phyloP scores from a whole-genome alignment of 805 yeast species.

The Spathaspora gorwiae region DNA sequence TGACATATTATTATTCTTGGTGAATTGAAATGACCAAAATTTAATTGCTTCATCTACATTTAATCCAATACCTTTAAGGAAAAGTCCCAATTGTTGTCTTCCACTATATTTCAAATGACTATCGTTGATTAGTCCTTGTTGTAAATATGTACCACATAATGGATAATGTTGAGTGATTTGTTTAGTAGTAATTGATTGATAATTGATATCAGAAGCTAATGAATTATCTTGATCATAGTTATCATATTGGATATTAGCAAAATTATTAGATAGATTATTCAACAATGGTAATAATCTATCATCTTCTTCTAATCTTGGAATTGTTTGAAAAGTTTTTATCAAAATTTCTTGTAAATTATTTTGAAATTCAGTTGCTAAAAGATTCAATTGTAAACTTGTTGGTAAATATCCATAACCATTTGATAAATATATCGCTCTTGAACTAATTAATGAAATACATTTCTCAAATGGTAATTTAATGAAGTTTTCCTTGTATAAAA shows the following conservation, averaged over 20 bases:
- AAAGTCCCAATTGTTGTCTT: constrained; percentile 79
- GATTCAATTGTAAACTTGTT: constrained; percentile 66
- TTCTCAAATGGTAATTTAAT: constrained; percentile 85
- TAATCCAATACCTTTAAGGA: constrained; percentile 86
- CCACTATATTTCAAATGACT: constrained; percentile 80
- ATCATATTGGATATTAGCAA: constrained; percentile 47
- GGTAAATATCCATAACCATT: constrained; percentile 84
- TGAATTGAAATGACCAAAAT: constrained; percentile 78
- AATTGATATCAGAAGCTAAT: constrained; percentile 47
- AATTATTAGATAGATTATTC: constrained; percentile 62
- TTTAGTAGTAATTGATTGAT: constrained; percentile 52
- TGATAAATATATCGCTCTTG: constrained; percentile 63
- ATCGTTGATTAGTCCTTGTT: constrained; percentile 51
- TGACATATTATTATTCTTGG: constrained; percentile 47
- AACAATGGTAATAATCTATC: constrained; percentile 83
- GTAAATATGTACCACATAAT: constrained; percentile 68
- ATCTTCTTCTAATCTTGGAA: constrained; percentile 87
- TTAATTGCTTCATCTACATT: constrained; percentile 80
- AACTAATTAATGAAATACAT: constrained; percentile 70
- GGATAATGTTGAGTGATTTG: constrained; percentile 69
- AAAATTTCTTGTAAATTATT: constrained; percentile 48
- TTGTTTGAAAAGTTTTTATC: constrained; percentile 63
- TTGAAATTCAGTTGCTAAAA: constrained; percentile 67
- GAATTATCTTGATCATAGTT: constrained; percentile 27
- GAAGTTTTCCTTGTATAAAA: constrained; percentile 54